Evolutionary conservation across 495 filamentous ascomycete species (phyloP).

Genomic region (Trypethelium eluteriae): DNA sequence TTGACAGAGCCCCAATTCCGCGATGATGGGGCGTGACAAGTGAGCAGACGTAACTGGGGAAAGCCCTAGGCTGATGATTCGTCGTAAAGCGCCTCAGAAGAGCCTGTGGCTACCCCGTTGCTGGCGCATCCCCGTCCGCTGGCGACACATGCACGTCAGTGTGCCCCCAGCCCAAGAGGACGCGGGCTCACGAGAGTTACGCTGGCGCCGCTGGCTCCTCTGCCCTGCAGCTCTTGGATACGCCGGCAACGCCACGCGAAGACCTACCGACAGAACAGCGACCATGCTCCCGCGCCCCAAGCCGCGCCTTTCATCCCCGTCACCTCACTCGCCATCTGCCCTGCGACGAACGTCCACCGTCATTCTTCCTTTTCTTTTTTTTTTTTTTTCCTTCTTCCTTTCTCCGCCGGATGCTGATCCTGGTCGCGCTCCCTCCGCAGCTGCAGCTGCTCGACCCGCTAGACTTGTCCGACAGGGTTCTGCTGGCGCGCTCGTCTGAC

Average conservation of each 20-base stretch:
- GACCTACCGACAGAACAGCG: background rate
- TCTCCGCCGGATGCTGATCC: constrained; percentile 10
- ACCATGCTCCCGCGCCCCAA: background rate
- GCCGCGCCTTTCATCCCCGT: background rate
- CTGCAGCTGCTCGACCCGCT: constrained; percentile 8
- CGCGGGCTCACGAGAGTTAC: constrained; percentile 7
- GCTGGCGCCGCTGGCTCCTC: constrained; percentile 9
- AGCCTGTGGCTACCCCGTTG: background rate
- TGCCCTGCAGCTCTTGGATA: constrained; percentile 3
- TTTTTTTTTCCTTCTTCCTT: background rate
- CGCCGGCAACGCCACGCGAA: constrained; percentile 9
- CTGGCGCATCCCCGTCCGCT: background rate
- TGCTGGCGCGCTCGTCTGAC: constrained; percentile 4
- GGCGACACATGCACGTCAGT: constrained; percentile 12
- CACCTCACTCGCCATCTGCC: constrained; percentile 1
- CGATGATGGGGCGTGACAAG: background rate
- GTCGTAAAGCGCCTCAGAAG: background rate
- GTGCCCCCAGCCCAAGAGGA: constrained; percentile 1
- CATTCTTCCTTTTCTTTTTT: constrained; percentile 11
- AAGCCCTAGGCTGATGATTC: background rate
- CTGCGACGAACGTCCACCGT: background rate
- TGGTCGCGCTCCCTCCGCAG: constrained; percentile 9
- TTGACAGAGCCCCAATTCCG: constrained; percentile 3
- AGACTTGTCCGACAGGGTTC: constrained; percentile 3
- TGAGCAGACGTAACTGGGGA: constrained; percentile 8